Base-by-base conservation (phyloP, 2,329 filamentous ascomycete species). In the Capronia epimyces region DNA sequence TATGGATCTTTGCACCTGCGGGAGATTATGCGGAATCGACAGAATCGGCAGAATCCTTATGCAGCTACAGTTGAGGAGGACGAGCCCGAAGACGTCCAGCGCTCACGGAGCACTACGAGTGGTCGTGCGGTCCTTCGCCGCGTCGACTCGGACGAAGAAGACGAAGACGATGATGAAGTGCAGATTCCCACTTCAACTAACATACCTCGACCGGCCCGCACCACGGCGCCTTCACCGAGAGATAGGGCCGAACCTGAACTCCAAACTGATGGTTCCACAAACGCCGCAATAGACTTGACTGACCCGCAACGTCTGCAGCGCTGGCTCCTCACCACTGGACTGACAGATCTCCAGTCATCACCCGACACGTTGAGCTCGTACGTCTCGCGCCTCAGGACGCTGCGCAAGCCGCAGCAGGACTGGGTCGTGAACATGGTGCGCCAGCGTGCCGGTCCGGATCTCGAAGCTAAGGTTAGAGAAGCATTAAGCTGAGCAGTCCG, bases 301-400 rank as follows among this genome's bases (percentile, higher is more conserved):
- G 60, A 60, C 43, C 59, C 59, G 12, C 60, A 63, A 43, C 56
- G 60, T 13, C 43, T 61, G 2, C 60, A 63, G 27, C 56, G 60
- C 15, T 63, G 58, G 56, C 58, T 63, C 5, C 55, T 63, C 15
- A 57, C 56, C 15, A 53, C 53, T 1, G 60, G 60, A 18, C 44
- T 61, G 12, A 37, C 42, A n/a, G 56, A 58, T 20, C 36, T 62
- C 4, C 55, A 62, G 36, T 43, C 52, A 5, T 46, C 48, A 12
- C 43, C 44, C 10, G 25, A 49, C 16, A 48, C 49, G 12, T 41
- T 59, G 39, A 36, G 32, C 27, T 12, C 39, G 3, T 62, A 62
- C 29, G 48, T 60, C 32, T 29, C 43, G 15, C 34, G 57, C 12
- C 51, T 62, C 34, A 55, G 46, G 43, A 50, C 43, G 18, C 39